These are phyloP conservation scores for Tardiomyces depauwii DNA, from an alignment of 1,139 yeast species.

Conservation along the genomic window DNA sequence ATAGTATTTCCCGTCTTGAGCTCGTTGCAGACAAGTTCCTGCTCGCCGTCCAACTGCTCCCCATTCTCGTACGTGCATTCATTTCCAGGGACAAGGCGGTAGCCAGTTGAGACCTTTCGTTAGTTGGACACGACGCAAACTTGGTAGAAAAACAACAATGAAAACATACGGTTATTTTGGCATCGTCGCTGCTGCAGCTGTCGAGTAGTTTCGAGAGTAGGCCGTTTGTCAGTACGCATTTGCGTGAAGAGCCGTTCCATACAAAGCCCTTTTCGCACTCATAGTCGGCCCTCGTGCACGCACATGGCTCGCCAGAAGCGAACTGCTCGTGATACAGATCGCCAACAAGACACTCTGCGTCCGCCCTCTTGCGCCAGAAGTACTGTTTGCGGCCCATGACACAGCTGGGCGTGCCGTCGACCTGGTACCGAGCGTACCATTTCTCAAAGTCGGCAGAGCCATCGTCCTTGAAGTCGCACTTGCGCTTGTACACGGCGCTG, in stretches of 20 bases:
- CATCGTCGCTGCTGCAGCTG: too few relatives aligned
- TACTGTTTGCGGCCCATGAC: conserved; percentile 63
- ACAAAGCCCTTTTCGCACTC: conserved; percentile 62
- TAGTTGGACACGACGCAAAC: too few relatives aligned
- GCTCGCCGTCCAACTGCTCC: conserved; percentile 4
- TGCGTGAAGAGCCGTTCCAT: conserved; percentile 3
- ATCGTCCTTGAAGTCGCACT: conserved; percentile 34
- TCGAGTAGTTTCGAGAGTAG: too few relatives aligned
- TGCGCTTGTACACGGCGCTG: conserved; percentile 36
- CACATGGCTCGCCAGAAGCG: conserved; percentile 48
- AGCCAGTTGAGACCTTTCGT: conserved; percentile 28
- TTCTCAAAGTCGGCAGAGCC: conserved; percentile 50
- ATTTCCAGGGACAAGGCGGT: conserved; percentile 38
- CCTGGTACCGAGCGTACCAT: conserved; percentile 46
- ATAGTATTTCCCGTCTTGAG: neutral
- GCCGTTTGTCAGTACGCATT: neutral
- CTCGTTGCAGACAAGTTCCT: neutral
- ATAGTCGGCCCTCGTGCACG: conserved; percentile 53
- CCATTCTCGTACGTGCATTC: conserved; percentile 27
- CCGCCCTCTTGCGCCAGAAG: conserved; percentile 56
- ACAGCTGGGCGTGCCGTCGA: conserved; percentile 45
- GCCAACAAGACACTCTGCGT: conserved; percentile 58
- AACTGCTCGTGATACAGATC: conserved; percentile 48
- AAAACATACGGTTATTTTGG: too few relatives aligned
- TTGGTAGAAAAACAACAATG: too few relatives aligned